A percentile compares a stretch with the other conserved stretches of the same genome.
Evolutionary conservation across 352 stramenopile genomes (phyloP).

Genomic region (Globisporangium irregulare): DNA sequence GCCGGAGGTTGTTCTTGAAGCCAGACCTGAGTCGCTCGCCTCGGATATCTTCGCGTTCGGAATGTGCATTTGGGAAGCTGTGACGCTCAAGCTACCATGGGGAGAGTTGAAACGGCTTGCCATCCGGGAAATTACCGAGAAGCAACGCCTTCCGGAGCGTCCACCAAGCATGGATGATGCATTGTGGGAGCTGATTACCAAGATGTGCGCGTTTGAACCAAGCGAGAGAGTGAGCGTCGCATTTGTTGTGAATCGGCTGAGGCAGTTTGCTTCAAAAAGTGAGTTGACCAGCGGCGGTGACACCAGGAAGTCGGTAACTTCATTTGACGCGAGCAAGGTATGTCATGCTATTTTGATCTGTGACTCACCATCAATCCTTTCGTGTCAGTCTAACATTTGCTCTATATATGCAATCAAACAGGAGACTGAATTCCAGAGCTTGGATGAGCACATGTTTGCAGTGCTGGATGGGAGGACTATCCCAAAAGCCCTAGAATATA

Average conservation of each 20-base stretch:
- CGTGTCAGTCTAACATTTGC: background rate
- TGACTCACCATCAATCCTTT: background rate
- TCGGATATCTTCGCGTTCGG: background rate
- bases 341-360: background rate
- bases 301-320: background rate
- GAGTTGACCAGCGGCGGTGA: background rate
- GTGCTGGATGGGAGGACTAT: background rate
- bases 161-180: background rate
- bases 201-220: background rate
- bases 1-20: too few relatives aligned
- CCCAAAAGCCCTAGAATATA: background rate
- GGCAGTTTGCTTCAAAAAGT: background rate
- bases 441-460: background rate
- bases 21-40: too few relatives aligned
- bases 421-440: background rate
- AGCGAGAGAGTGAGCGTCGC: background rate
- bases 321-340: background rate
- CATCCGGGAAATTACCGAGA: too few relatives aligned
- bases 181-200: background rate
- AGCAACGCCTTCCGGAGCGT: constrained; percentile 6
- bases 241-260: constrained; percentile 2
- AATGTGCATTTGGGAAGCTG: background rate
- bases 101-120: too few relatives aligned
- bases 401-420: background rate
- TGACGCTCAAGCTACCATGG: background rate